Evolutionary conservation across 371 early-diverging fungal species (phyloP).

Genomic region (Apophysomyces ossiformis): DNA sequence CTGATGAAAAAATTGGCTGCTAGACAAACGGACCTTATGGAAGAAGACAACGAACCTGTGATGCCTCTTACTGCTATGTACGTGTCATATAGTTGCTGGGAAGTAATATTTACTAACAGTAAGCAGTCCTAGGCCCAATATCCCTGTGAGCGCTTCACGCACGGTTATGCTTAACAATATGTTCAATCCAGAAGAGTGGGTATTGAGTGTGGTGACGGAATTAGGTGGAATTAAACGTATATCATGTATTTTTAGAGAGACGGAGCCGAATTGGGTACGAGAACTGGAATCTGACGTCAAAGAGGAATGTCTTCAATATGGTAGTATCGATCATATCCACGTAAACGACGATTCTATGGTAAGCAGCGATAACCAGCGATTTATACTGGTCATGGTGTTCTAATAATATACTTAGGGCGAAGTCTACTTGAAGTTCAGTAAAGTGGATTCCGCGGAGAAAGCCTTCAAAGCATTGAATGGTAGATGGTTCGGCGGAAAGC

Average conservation of each 20-base stretch:
- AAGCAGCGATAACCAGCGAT: constrained; percentile 46
- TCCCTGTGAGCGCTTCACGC: constrained; percentile 52
- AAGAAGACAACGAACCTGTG: constrained; percentile 15
- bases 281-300: constrained; percentile 89
- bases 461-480: constrained; percentile 74
- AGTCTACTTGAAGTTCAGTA: constrained; percentile 85
- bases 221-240: too few relatives aligned
- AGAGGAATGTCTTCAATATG: constrained; percentile 84
- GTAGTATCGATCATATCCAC: constrained; percentile 76
- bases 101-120: constrained; percentile 13
- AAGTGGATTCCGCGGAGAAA: constrained; percentile 61
- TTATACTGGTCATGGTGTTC: background rate
- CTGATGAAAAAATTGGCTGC: constrained; percentile 87
- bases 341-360: constrained; percentile 72
- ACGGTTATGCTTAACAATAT: constrained; percentile 87
- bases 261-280: constrained; percentile 85
- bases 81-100: background rate
- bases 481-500: constrained; percentile 81
- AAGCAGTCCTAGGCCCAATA: constrained; percentile 44
- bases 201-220: background rate
- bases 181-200: constrained; percentile 91
- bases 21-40: constrained; percentile 37
- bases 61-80: constrained; percentile 4
- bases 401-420: constrained; percentile 62
- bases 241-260: constrained; percentile 61